Evolutionary conservation across 257 asterid species (phyloP).

Genomic region (Marsdenia floribunda): DNA sequence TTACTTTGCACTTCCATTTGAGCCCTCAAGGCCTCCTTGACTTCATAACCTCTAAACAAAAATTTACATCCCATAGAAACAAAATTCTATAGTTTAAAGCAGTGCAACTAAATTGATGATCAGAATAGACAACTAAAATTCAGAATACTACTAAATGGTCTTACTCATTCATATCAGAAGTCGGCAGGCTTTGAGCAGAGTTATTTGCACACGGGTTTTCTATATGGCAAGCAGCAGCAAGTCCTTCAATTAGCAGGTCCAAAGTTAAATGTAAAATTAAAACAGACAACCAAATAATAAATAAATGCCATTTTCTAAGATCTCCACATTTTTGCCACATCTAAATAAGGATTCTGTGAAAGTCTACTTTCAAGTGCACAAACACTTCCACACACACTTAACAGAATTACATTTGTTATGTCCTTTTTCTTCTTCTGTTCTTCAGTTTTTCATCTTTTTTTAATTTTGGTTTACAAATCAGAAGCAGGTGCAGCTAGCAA

Average conservation of each 20-base stretch:
- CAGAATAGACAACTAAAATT: constrained; percentile 3
- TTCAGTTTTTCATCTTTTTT: neutral
- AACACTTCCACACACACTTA: neutral
- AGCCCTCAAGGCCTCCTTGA: constrained; percentile 86
- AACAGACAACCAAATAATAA: neutral
- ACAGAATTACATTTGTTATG: neutral
- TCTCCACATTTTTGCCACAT: neutral
- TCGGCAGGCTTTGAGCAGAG: constrained; percentile 57
- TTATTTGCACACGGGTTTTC: constrained; percentile 54
- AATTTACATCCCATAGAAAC: constrained; percentile 16
- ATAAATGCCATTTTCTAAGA: neutral
- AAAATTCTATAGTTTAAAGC: neutral
- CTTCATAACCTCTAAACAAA: constrained; percentile 70
- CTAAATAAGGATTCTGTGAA: neutral
- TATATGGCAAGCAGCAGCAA: constrained; percentile 53
- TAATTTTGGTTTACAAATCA: neutral
- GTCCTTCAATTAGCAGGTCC: constrained; percentile 27
- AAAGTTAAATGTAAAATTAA: constrained; percentile 17
- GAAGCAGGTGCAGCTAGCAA: neutral
- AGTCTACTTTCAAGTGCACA: neutral
- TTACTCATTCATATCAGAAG: constrained; percentile 69
- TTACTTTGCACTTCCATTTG: constrained; percentile 95
- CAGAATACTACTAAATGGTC: constrained; percentile 21
- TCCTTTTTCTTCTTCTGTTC: neutral
- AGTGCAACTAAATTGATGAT: neutral